These are phyloP conservation scores for Eimeria brunetti DNA, from an alignment of 169 alveolate species.

Conservation along the genomic window DNA sequence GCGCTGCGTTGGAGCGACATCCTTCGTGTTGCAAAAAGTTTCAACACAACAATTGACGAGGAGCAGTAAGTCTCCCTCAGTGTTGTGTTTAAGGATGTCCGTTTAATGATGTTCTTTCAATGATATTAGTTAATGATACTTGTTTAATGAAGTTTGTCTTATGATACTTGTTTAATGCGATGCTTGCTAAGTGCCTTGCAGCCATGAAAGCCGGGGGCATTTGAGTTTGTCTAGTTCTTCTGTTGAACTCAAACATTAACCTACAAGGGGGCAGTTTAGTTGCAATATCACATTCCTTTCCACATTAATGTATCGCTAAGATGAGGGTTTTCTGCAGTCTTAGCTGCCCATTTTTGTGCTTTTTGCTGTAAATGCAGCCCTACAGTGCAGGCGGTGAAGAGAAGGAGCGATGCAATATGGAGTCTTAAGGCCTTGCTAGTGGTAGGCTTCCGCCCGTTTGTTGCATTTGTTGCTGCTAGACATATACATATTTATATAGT, in stretches of 20 bases:
- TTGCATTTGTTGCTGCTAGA: not conserved
- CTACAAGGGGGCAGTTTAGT: not conserved
- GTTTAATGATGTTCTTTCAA: too few species aligned
- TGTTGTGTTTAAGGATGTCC: too few species aligned
- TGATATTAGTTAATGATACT: too few species aligned
- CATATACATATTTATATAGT: not conserved
- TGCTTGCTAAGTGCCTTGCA: too few species aligned
- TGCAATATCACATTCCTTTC: not conserved
- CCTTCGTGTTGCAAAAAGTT: slow-evolving; percentile 63
- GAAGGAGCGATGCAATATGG: slow-evolving; percentile 67
- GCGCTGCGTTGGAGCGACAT: slow-evolving; percentile 79
- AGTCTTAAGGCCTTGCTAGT: slow-evolving; percentile 49
- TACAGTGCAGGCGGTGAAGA: slow-evolving; percentile 60
- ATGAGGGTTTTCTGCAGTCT: not conserved
- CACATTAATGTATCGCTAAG: not conserved
- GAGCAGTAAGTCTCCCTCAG: slow-evolving; percentile 49
- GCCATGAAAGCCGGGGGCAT: too few species aligned
- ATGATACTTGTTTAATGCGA: too few species aligned
- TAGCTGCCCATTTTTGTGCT: not conserved
- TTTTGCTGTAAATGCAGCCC: slow-evolving; percentile 18
- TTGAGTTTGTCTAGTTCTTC: too few species aligned
- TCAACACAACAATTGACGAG: slow-evolving; percentile 69
- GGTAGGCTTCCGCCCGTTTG: slow-evolving; percentile 25
- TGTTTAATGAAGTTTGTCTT: too few species aligned
- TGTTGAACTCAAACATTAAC: not conserved